Base-by-base conservation (phyloP, 208 protist genomes). In the Acanthamoeba lenticulata region DNA sequence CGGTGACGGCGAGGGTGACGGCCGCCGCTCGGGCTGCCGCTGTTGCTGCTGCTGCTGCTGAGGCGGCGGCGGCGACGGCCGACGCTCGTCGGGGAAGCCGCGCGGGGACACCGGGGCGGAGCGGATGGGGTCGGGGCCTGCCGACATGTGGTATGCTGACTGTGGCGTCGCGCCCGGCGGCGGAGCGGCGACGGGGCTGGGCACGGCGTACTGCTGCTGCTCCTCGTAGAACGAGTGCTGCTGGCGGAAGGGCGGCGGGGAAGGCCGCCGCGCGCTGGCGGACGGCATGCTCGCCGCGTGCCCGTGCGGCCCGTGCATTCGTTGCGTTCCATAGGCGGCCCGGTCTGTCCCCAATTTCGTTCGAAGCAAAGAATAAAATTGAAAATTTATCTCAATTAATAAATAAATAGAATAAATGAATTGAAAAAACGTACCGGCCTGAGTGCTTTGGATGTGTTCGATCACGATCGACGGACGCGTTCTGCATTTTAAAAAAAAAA, bases 151-250 rank as follows among this genome's bases (percentile, higher is more conserved):
- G 57, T 4, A 21, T 67, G 57, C 57, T 67, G 57, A n/a, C 27
- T 67, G 57, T 6, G 57, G 57, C 57, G 19, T 67, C 57, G 57
- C n/a, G n/a, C n/a, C n/a, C n/a, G n/a, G n/a, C n/a, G n/a, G n/a
- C n/a, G n/a, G n/a, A n/a, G n/a, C n/a, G n/a, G n/a, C n/a, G n/a
- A n/a, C n/a, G n/a, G n/a, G n/a, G n/a, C n/a, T n/a, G n/a, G n/a
- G 57, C n/a, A 29, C 9, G n/a, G 57, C 57, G 36, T 79, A 6
- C 17, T 79, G 69, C 34, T 79, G 69, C 38, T 79, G 69, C 32
- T n/a, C 17, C 69, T 79, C 69, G 38, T 79, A 79, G 69, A 79
- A 79, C 34, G 69, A 79, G 38, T 79, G 69, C 69, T 79, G 69
- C 34, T 79, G 69, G 13, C 69, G 69, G 69, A 79, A 79, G 69